phyloP scores from a whole-genome alignment of 768 basidiomycete species.

The Tricholoma sp. region DNA sequence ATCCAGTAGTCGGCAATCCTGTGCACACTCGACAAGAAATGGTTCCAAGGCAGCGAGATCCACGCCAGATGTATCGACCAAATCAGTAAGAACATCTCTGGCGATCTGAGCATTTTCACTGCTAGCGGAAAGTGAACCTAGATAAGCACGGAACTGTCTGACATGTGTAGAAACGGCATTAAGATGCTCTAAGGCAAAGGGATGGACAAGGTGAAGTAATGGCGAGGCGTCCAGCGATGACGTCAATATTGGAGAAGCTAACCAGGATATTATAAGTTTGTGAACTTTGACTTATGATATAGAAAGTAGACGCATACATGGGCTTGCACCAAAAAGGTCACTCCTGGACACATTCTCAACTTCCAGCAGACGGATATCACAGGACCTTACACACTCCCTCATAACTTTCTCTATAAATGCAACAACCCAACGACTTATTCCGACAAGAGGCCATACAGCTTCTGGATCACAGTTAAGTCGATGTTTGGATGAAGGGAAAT shows the following conservation, averaged over 20 bases:
- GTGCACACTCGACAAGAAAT: conserved; percentile 36
- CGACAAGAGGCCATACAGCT: conserved; percentile 68
- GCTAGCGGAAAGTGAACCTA: conserved; percentile 48
- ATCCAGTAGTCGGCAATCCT: conserved; percentile 28
- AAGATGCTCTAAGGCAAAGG: conserved; percentile 51
- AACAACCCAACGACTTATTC: conserved; percentile 57
- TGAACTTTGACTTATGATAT: background rate
- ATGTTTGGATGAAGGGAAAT: background rate
- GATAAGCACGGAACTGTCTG: conserved; percentile 48
- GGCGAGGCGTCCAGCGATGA: conserved; percentile 29
- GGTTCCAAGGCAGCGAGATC: conserved; percentile 48
- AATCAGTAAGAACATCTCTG: conserved; percentile 55
- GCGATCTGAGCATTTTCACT: conserved; percentile 63
- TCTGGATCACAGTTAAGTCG: conserved; percentile 33
- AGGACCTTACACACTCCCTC: conserved; percentile 44
- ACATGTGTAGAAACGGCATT: conserved; percentile 48
- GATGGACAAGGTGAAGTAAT: conserved; percentile 60
- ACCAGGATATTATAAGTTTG: background rate
- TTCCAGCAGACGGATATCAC: conserved; percentile 11
- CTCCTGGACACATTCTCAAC: background rate
- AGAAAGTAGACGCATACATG: conserved; percentile 2
- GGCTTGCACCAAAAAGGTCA: background rate
- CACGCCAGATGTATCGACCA: conserved; percentile 60
- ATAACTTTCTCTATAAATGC: conserved; percentile 57
- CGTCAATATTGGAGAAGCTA: background rate